A percentile compares a stretch with the other conserved stretches of the same genome.
Conservation (phyloP, 352 stramenopile genomes). For the Blastocystis sp. region DNA sequence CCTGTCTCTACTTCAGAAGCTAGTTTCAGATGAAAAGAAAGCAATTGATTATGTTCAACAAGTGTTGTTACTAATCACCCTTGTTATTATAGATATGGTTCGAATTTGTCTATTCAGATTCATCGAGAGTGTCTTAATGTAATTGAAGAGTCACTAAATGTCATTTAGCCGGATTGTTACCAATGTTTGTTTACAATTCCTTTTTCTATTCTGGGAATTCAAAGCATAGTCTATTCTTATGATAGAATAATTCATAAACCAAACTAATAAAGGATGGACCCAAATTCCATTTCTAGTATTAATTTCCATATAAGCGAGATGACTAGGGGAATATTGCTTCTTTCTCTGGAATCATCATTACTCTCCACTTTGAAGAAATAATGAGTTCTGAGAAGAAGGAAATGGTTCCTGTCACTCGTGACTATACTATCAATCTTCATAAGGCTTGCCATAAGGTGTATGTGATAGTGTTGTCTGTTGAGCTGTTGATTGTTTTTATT, state of each 20-base stretch:
- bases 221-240: neutral
- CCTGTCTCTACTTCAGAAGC: neutral
- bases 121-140: neutral
- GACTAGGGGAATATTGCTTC: neutral
- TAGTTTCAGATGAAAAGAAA: neutral
- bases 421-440: constrained; percentile 97
- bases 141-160: neutral
- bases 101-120: constrained; percentile 14
- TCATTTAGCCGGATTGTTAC: neutral
- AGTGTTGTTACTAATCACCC: neutral
- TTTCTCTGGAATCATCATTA: constrained; percentile 30
- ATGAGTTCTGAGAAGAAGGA: constrained; percentile 60
- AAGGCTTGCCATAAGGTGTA: constrained; percentile 83
- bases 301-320: neutral
- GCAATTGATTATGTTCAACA: too few species aligned
- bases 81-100: constrained; percentile 11
- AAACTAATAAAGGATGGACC: neutral
- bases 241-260: neutral
- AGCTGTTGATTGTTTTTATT: constrained; percentile 62
- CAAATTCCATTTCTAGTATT: neutral
- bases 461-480: constrained; percentile 65
- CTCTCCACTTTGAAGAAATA: constrained; percentile 20
- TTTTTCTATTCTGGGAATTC: neutral
- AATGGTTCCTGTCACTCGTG: constrained; percentile 77
- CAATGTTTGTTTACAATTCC: neutral